These are phyloP conservation scores for Daldinia decipiens DNA, from an alignment of 495 filamentous ascomycete species.

Conservation along the genomic window DNA sequence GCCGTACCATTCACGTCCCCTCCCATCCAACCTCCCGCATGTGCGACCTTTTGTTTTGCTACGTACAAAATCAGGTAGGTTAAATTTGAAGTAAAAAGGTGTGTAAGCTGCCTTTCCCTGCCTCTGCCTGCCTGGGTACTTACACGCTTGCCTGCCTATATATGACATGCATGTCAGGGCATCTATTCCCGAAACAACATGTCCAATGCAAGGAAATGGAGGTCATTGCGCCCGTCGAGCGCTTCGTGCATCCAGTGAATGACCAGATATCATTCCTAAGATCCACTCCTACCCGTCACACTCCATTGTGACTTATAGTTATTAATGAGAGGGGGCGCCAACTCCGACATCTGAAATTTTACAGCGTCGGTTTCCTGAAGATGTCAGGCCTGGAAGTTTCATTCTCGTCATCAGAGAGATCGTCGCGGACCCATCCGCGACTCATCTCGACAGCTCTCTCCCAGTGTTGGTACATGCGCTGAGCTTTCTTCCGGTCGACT, in stretches of 20 bases:
- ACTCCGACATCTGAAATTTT: conserved; percentile 9
- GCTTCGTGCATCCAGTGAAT: conserved; percentile 25
- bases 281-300: conserved; percentile 26
- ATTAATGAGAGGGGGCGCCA: conserved; percentile 25
- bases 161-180: conserved; percentile 6
- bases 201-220: conserved; percentile 19
- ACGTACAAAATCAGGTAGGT: conserved; percentile 1
- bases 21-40: conserved; percentile 5
- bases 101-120: neutral
- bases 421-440: conserved; percentile 74
- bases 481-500: conserved; percentile 68
- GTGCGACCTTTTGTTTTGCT: conserved; percentile 2
- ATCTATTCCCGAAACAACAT: conserved; percentile 6
- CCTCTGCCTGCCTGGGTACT: neutral
- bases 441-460: conserved; percentile 90
- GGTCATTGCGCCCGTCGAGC: conserved; percentile 31
- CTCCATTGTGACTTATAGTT: conserved; percentile 17
- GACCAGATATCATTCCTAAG: conserved; percentile 3
- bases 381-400: conserved; percentile 30
- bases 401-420: conserved; percentile 23
- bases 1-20: neutral
- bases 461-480: conserved; percentile 81
- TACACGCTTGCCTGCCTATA: neutral
- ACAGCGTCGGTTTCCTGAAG: conserved; percentile 37
- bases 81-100: conserved; percentile 5